Conservation (phyloP, 176 grass and related monocot species). For the Cymbopogon citratus region DNA sequence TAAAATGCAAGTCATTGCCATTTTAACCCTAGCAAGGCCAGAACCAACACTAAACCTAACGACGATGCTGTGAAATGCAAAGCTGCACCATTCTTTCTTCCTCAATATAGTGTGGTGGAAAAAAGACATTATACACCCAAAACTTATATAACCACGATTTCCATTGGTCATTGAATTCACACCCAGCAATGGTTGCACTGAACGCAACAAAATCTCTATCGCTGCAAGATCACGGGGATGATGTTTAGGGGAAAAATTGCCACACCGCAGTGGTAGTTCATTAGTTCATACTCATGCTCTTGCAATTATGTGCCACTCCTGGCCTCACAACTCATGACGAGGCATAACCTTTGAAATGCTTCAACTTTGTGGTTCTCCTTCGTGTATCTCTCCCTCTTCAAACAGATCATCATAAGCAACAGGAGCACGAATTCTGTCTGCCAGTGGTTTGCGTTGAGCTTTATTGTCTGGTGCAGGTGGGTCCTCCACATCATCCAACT, state of each 20-base stretch:
- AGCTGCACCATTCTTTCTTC: neutral
- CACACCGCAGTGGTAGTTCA: neutral
- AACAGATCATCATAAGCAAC: constrained; percentile 87
- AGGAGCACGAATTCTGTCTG: constrained; percentile 69
- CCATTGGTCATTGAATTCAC: neutral
- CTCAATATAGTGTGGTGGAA: neutral
- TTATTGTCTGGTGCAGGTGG: constrained; percentile 25
- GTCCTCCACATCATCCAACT: constrained; percentile 29
- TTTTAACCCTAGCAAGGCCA: neutral
- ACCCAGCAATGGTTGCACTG: neutral
- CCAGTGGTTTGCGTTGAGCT: constrained; percentile 45
- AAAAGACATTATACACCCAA: neutral
- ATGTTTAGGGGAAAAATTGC: neutral
- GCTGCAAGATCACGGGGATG: neutral
- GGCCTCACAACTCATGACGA: neutral
- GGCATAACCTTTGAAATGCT: constrained; percentile 14
- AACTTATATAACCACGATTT: neutral
- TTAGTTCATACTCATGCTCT: neutral
- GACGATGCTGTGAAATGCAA: neutral
- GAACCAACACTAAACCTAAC: neutral
- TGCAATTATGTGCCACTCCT: neutral
- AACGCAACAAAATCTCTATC: neutral
- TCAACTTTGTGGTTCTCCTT: constrained; percentile 29
- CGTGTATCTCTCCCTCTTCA: constrained; percentile 87
- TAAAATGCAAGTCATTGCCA: neutral